Evolutionary conservation across 2,329 filamentous ascomycete genomes (phyloP), one percentile per base, ranked within the genome.

Genomic region (Neurospora sp.): DNA sequence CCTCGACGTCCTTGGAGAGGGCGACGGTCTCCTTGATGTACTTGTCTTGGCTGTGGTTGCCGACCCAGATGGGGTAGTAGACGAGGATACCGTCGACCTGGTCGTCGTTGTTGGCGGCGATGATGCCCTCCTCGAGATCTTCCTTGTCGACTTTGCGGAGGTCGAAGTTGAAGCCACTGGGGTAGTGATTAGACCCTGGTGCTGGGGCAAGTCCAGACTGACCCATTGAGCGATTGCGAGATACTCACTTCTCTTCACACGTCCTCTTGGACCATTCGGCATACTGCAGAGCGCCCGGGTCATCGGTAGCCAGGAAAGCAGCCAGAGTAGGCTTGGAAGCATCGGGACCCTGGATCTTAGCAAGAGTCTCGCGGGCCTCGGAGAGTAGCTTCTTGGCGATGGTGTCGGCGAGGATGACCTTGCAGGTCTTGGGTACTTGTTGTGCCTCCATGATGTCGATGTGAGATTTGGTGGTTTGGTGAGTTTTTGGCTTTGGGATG

Each of bases 181-280:
- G 36, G 72, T 69, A 66, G 70, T 67, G 43, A 62, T 71, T 40
- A 70, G 70, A 68, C 52, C 15, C 52, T 62, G 68, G 66, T 66
- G 66, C 68, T 66, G 62, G 69, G 67, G 38, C 17, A 23, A 66
- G 28, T 68, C 43, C 33, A 11, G 17, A 39, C 38, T 58, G 23
- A 19, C 33, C 11, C 28, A 38, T 11, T 33, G 46, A 66, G 6
- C 3, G 11, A 23, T 40, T 43, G 19, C 23, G 40, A 42, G 67
- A 36, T 33, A 81, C 91, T 90, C 85, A 97, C 94, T 97, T 96
- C 80, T 98, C 95, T 80, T 90, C 87, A 81, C 93, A 97, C 4
- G 96, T 97, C 86, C 97, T 97, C 81, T 93, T 92, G 52, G 95
- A 97, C 93, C 93, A 97, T 80, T 97, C 93, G 69, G 96, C 96